These are phyloP conservation scores for Kalmusia sp. DNA, from an alignment of 2,329 filamentous ascomycete genomes.

Conservation along the genomic window DNA sequence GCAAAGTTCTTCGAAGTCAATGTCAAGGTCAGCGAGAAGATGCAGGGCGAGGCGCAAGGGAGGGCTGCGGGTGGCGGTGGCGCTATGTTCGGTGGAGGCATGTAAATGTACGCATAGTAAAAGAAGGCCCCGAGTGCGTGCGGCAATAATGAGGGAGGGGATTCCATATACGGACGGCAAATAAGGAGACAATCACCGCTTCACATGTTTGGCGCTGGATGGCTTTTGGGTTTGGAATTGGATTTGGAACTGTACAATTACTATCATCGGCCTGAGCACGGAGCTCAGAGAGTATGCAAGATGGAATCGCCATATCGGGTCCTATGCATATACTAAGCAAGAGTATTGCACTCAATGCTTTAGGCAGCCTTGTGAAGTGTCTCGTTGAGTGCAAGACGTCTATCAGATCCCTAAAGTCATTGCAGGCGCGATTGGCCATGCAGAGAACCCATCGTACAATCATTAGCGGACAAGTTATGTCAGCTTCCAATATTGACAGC, in stretches of 20 bases:
- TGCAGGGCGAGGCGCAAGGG: constrained; percentile 84
- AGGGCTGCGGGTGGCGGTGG: constrained; percentile 42
- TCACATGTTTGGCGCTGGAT: constrained; percentile 5
- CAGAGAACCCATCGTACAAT: no score
- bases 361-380: no score
- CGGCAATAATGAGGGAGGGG: not conserved
- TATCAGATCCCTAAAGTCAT: no score
- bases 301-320: not conserved
- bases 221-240: not conserved
- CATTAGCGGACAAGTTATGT: no score
- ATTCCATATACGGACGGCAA: no score
- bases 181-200: constrained; percentile 2
- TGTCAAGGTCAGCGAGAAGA: constrained; percentile 95
- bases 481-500: no score
- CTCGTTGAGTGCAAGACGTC: no score
- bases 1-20: constrained; percentile 99
- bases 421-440: no score
- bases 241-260: constrained; percentile 5
- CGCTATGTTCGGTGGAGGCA: constrained; percentile 36
- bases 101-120: constrained; percentile 17
- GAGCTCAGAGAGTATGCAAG: constrained; percentile 5
- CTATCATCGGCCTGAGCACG: not conserved
- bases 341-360: not conserved
- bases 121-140: not conserved
- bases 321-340: no score